phyloP scores from a whole-genome alignment of 805 yeast species.

The Yueomyces sinensis region DNA sequence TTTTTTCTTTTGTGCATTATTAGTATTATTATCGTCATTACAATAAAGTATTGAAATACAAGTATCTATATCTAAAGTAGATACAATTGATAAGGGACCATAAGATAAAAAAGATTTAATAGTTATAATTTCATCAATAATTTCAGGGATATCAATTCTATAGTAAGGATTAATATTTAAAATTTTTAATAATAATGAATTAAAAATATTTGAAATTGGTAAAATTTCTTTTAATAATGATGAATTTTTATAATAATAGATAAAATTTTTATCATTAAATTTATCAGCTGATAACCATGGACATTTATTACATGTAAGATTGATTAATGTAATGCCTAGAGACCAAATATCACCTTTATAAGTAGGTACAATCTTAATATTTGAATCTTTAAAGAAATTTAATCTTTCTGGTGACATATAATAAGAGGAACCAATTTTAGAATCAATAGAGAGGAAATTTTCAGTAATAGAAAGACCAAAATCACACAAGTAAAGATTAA shows the following conservation, averaged over 20 bases:
- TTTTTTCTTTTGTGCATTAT: no score
- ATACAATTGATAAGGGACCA: conserved; percentile 17
- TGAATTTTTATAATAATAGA: conserved; percentile 44
- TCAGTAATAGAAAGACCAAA: conserved; percentile 76
- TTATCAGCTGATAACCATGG: conserved; percentile 81
- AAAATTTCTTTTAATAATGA: conserved; percentile 48
- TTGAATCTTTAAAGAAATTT: conserved; percentile 4
- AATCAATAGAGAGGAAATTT: conserved; percentile 44
- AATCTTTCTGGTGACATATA: conserved; percentile 86
- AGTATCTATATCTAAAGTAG: conserved; percentile 2
- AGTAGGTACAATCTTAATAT: conserved; percentile 35
- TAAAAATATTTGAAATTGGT: conserved; percentile 58
- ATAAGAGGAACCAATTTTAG: conserved; percentile 76
- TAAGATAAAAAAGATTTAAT: conserved; percentile 16
- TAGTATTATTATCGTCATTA: neutral
- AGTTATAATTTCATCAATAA: conserved; percentile 13
- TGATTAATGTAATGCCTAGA: conserved; percentile 65
- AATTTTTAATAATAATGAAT: conserved; percentile 30
- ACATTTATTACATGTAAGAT: conserved; percentile 69
- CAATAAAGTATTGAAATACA: neutral
- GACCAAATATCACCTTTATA: conserved; percentile 81
- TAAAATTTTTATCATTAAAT: conserved; percentile 47
- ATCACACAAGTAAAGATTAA: conserved; percentile 56
- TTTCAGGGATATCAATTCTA: conserved; percentile 15
- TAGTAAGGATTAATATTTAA: conserved; percentile 23